Evolutionary conservation across 2,329 filamentous ascomycete genomes (phyloP), one percentile per base, ranked within the genome.

Genomic region (Mycosphaerella arachidis): DNA sequence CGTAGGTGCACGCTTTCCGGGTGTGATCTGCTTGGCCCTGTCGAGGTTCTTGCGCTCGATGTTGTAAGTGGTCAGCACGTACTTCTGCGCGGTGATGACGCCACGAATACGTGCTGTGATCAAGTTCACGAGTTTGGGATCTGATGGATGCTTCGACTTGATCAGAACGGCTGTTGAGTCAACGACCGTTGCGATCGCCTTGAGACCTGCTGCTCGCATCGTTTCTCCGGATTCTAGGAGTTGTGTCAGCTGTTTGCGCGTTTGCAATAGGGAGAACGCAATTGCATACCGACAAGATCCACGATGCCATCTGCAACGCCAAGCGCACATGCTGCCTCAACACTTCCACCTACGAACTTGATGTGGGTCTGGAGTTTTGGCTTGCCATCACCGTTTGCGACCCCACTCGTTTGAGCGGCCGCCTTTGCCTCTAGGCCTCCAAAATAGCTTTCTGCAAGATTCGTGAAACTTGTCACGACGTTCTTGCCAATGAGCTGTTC

Each of bases 221-320:
- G 94, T 99, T 77, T 97, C 93, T 58, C 94, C 94, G 20, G 94
- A 97, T 81, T 99, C 93, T 94, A 68, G 13, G 6, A n/a, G 27
- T 31, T 4, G 18, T 57, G 55, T 61, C 24, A 61, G 48, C 40
- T 6, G 2, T 33, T 40, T 48, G n/a, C 13, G 48, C 4, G 9
- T 16, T 45, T 16, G 10, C 12, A n/a, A 43, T 0, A 6, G 12
- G n/a, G 20, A 16, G 6, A 10, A 37, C 13, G n/a, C 30, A 18
- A 45, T 6, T 50, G 84, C 89, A 74, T 77, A 94, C 91, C 92
- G 72, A 99, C 94, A 59, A 99, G 86, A 78, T 99, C 94, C 51
- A 99, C 92, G 74, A 99, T 97, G 54, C 93, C 94, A 74, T 97
- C 93, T 48, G 94, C 94, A 30, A 97, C 92, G 56, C 94, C 94